Base-by-base conservation (phyloP, 73 alveolate genomes). In the Effrenium voratum region DNA sequence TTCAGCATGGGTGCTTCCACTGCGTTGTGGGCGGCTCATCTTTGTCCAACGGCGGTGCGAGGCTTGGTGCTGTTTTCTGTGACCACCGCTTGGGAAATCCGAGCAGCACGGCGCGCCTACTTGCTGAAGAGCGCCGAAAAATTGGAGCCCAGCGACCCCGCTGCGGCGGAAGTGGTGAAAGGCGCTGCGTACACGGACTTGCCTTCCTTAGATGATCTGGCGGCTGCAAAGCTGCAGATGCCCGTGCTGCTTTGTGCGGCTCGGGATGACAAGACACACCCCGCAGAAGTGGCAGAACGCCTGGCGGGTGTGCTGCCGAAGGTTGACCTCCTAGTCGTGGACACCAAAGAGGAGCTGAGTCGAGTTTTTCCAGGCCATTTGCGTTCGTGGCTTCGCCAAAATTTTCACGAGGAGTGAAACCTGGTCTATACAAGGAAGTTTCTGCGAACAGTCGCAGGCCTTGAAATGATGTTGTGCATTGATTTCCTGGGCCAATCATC, bases 161-260 rank as follows among this genome's bases (percentile, higher is more conserved):
- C 95, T 38, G 95, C 95, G 10, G 60, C 95, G 19, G 52, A 87
- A 87, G 95, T 87, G 30, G 85, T 87, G 52, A 41, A 46, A 70
- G 95, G 95, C 13, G 95, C 95, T 12, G 95, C 95, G 1, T 87
- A 59, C 43, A 59, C 95, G 3, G 95, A 87, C 34, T 32, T 87
- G 83, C 95, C 95, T 6, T 44, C 84, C 0, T 38, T 87, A 47
- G 95, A 87, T 13, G 95, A 87, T 30, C 81, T 87, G 32, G 95
- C 95, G 1, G 70, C 95, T 6, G 68, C 95, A 8, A 87, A 87
- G 76, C 68, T 87, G 40, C 95, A 68, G 26, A 87, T 87, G 63
- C 95, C 95, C 13, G 95, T 87, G 80, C 45, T 87, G 95, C 84
- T 87, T 30, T 87, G 95, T n/a, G 95, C 95, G 49, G 95, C 95